Conservation (phyloP, 768 basidiomycete species). For the Trametes villosa region DNA sequence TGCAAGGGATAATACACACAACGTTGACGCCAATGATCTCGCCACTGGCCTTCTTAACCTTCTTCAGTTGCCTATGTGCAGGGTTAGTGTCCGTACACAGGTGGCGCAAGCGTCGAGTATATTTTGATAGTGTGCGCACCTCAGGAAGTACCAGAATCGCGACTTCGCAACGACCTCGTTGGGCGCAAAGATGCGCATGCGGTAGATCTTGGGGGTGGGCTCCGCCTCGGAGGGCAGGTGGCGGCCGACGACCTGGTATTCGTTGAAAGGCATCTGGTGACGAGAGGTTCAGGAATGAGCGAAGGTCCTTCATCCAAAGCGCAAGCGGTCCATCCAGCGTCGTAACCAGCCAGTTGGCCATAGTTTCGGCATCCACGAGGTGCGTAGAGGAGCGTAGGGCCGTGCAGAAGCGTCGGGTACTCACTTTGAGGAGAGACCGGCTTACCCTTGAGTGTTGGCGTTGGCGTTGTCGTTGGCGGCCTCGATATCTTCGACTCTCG, state of each 20-base stretch:
- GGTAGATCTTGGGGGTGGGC: constrained; percentile 96
- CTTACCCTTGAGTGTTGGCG: constrained; percentile 29
- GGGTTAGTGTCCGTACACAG: neutral
- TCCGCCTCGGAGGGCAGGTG: constrained; percentile 94
- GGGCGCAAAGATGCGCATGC: constrained; percentile 99
- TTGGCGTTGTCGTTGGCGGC: constrained; percentile 26
- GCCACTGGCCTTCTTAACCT: constrained; percentile 99
- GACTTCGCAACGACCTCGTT: constrained; percentile 99
- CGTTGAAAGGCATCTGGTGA: constrained; percentile 73
- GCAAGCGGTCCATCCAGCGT: constrained; percentile 38
- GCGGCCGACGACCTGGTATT: constrained; percentile 98
- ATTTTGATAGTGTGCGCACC: constrained; percentile 52
- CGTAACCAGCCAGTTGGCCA: constrained; percentile 11
- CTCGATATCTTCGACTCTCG: constrained; percentile 12
- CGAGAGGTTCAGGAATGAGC: constrained; percentile 18
- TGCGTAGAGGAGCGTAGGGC: neutral
- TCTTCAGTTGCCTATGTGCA: constrained; percentile 83
- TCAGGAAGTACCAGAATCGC: constrained; percentile 99
- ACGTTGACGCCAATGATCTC: constrained; percentile 99
- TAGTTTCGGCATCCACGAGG: constrained; percentile 7
- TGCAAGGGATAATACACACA: constrained; percentile 74
- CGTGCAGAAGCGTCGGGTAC: constrained; percentile 1
- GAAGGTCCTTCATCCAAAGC: constrained; percentile 29
- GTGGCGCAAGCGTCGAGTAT: neutral
- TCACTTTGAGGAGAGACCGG: constrained; percentile 26